Conservation (phyloP, 2,329 filamentous ascomycete genomes). For the Arthrobotrys conoides region DNA sequence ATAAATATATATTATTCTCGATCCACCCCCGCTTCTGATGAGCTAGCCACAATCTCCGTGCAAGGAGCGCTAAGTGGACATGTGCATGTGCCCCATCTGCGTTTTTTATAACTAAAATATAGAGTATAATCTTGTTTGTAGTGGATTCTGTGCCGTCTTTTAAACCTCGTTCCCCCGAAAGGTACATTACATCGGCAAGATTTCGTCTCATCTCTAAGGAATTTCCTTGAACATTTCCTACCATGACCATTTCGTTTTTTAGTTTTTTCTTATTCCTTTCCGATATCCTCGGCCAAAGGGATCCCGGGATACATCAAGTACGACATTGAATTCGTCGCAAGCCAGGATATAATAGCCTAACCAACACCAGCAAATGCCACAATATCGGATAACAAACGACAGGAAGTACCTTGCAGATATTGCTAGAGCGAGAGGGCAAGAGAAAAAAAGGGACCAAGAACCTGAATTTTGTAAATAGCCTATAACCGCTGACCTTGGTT, state of each 20-base stretch:
- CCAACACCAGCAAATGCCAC: slow-evolving; percentile 26
- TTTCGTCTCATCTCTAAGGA: slow-evolving; percentile 30
- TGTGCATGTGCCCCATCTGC: slow-evolving; percentile 1
- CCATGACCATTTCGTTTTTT: neutral
- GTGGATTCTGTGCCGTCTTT: slow-evolving; percentile 2
- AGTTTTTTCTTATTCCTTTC: neutral
- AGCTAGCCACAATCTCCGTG: neutral
- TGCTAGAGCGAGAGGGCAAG: neutral
- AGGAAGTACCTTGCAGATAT: slow-evolving; percentile 45
- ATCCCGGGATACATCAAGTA: slow-evolving; percentile 2
- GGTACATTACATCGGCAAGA: slow-evolving; percentile 15
- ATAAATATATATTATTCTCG: slow-evolving; percentile 18
- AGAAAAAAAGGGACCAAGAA: slow-evolving; percentile 8
- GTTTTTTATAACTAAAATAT: slow-evolving; percentile 1
- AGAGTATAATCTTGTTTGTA: neutral
- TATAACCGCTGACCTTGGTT: slow-evolving; percentile 54
- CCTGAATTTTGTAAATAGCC: slow-evolving; percentile 43
- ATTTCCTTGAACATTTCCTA: neutral
- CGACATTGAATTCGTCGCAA: slow-evolving; percentile 16
- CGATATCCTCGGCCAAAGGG: slow-evolving; percentile 13
- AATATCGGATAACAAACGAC: slow-evolving; percentile 44
- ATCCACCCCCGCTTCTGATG: slow-evolving; percentile 7
- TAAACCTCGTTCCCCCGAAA: neutral
- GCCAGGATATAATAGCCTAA: slow-evolving; percentile 47
- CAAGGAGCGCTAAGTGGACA: slow-evolving; percentile 20